These are phyloP conservation scores for Microcyclospora pomicola DNA, from an alignment of 2,329 filamentous ascomycete genomes.

Conservation along the genomic window DNA sequence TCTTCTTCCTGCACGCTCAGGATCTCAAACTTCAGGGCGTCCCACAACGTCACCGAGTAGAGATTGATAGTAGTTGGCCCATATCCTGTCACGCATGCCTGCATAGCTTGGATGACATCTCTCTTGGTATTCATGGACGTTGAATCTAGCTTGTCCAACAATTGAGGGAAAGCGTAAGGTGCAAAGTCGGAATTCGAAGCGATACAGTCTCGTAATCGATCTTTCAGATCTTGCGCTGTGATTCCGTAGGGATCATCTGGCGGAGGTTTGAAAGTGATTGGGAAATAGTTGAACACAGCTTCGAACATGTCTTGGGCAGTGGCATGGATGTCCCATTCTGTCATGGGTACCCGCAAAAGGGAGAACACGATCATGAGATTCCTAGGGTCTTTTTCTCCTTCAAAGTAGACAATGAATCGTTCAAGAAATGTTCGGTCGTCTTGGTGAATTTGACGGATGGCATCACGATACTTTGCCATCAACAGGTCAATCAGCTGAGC, in stretches of 20 bases:
- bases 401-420: slow-evolving; percentile 50
- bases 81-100: slow-evolving; percentile 46
- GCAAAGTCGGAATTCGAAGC: slow-evolving; percentile 48
- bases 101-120: slow-evolving; percentile 51
- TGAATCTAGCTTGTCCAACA: slow-evolving; percentile 56
- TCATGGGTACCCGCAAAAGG: slow-evolving; percentile 50
- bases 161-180: slow-evolving; percentile 51
- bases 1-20: slow-evolving; percentile 54
- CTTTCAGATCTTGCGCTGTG: slow-evolving; percentile 54
- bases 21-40: slow-evolving; percentile 55
- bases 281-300: slow-evolving; percentile 58
- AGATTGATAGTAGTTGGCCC: slow-evolving; percentile 44
- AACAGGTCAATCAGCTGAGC: slow-evolving; percentile 47
- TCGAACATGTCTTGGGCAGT: slow-evolving; percentile 52
- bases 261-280: slow-evolving; percentile 55
- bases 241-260: slow-evolving; percentile 58
- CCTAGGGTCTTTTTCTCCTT: slow-evolving; percentile 54
- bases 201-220: slow-evolving; percentile 49
- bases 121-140: slow-evolving; percentile 56
- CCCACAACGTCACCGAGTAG: slow-evolving; percentile 53
- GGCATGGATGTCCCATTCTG: slow-evolving; percentile 51
- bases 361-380: slow-evolving; percentile 60
- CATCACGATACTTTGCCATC: slow-evolving; percentile 46
- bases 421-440: slow-evolving; percentile 41
- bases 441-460: slow-evolving; percentile 43